A percentile compares a stretch with the other conserved stretches of the same genome.
Conservation (phyloP, 1,139 yeast genomes). For the Blastobotrys indianensis region DNA sequence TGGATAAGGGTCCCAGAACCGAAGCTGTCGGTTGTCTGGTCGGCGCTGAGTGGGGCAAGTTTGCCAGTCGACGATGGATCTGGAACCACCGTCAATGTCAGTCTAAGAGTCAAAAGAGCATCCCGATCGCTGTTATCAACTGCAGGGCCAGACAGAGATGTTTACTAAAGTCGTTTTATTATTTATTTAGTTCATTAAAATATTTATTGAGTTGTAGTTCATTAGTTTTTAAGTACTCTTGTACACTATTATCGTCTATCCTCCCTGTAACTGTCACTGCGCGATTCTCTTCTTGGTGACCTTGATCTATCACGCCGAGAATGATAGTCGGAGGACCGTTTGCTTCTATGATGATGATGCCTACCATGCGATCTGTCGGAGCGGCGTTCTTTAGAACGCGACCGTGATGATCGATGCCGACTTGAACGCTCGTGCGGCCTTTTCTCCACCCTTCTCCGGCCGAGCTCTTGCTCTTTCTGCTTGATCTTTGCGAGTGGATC, state of each 20-base stretch:
- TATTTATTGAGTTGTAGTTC: background rate
- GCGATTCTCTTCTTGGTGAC: background rate
- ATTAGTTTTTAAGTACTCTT: background rate
- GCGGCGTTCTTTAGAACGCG: background rate
- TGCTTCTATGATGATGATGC: background rate
- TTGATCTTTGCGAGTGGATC: constrained; percentile 3
- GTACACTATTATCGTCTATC: background rate
- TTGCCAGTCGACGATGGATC: constrained; percentile 3
- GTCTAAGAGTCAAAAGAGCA: constrained; percentile 25
- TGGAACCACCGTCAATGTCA: constrained; percentile 14
- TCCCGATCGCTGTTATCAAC: constrained; percentile 23
- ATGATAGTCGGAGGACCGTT: background rate
- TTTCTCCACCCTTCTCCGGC: too few species aligned
- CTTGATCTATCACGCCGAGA: background rate
- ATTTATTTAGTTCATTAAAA: constrained; percentile 2
- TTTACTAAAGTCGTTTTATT: background rate
- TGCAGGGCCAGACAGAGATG: constrained; percentile 19
- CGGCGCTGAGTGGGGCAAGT: constrained; percentile 24
- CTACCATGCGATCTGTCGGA: too few species aligned
- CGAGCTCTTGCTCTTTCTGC: background rate
- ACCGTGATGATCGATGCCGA: background rate
- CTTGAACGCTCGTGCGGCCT: background rate
- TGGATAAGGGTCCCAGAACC: constrained; percentile 27
- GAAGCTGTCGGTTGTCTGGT: constrained; percentile 24
- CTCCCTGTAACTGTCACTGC: constrained; percentile 1